Conservation (phyloP, 352 stramenopile genomes). For the Globisporangium paddicum region DNA sequence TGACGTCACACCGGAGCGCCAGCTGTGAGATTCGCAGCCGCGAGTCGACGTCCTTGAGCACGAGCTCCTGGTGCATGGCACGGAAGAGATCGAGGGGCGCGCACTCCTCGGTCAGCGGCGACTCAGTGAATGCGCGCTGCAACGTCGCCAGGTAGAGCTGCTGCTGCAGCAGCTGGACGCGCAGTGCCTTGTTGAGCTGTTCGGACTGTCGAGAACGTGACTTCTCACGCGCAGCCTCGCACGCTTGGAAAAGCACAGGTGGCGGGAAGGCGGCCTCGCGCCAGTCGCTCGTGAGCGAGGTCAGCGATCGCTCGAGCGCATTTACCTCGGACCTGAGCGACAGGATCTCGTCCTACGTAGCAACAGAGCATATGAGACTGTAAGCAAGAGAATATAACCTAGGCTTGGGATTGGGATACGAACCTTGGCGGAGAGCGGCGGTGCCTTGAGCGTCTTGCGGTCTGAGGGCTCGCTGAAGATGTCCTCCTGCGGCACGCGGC, state of each 20-base stretch:
- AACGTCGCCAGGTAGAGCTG: background rate
- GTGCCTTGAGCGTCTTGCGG: background rate
- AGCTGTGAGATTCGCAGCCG: background rate
- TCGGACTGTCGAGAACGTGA: background rate
- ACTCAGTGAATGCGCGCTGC: background rate
- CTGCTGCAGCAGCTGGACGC: background rate
- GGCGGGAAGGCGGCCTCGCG: background rate
- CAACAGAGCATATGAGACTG: no score
- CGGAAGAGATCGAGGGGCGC: background rate
- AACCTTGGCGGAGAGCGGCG: background rate
- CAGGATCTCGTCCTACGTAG: constrained; percentile 3
- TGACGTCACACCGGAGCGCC: background rate
- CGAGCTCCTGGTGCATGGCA: background rate
- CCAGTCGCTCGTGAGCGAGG: background rate
- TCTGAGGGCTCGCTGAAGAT: background rate
- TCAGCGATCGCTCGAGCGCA: background rate
- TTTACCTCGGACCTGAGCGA: background rate
- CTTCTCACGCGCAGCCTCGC: background rate
- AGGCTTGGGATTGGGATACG: no score
- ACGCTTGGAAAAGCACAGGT: background rate
- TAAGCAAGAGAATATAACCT: no score
- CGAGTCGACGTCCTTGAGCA: background rate
- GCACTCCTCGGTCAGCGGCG: background rate
- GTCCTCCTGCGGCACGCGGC: no score
- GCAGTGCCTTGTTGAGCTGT: background rate